These are phyloP conservation scores for Coffea humblotiana DNA, from an alignment of 305 asterid species.

Conservation along the genomic window DNA sequence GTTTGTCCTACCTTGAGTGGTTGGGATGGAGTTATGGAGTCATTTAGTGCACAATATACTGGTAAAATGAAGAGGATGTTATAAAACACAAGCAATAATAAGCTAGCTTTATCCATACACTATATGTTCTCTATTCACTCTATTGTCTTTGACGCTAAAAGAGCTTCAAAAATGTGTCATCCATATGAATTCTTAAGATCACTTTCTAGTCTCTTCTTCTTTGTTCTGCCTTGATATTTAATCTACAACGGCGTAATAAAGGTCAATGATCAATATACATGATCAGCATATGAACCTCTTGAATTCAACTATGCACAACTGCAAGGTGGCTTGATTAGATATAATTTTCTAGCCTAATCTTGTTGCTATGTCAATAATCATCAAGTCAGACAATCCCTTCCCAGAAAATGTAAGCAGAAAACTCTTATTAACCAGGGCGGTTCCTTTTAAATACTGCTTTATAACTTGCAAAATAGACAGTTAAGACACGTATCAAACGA, in stretches of 20 bases:
- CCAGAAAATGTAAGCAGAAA: background rate
- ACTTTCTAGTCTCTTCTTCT: background rate
- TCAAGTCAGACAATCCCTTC: background rate
- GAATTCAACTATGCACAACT: background rate
- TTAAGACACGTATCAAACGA: too few species aligned
- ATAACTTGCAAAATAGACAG: background rate
- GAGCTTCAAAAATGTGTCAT: background rate
- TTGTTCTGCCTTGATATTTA: background rate
- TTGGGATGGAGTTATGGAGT: conserved; percentile 40
- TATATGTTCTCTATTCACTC: background rate
- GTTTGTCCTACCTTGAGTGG: conserved; percentile 35
- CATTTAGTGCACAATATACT: conserved; percentile 9
- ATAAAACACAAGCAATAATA: background rate
- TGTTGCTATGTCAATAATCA: background rate
- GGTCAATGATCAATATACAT: background rate
- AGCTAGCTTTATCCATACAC: background rate
- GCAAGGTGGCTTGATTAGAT: background rate
- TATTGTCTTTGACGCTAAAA: background rate
- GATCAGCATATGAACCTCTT: background rate
- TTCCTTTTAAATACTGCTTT: background rate
- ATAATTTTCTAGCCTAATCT: background rate
- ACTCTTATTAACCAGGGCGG: background rate
- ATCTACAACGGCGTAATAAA: background rate
- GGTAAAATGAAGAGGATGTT: conserved; percentile 7
- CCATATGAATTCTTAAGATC: background rate